phyloP scores from a whole-genome alignment of 805 yeast species.

The Metschnikowia rubicola region DNA sequence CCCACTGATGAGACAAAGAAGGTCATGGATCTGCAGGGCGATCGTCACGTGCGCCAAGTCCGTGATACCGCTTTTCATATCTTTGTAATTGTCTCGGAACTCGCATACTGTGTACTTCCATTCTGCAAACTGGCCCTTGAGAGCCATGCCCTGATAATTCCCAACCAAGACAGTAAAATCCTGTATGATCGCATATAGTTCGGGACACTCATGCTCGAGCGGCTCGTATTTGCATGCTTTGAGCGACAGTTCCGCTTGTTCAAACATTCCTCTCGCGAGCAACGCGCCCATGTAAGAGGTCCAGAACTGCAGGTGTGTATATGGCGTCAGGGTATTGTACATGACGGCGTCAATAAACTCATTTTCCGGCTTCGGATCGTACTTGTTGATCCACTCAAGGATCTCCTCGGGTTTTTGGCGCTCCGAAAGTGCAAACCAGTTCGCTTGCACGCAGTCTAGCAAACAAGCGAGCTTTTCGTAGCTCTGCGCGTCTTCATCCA shows the following conservation, averaged over 20 bases:
- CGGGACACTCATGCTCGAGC: constrained; percentile 28
- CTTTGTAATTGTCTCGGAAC: constrained; percentile 41
- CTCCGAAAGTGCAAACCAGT: constrained; percentile 39
- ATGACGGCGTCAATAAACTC: constrained; percentile 46
- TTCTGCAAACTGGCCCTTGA: constrained; percentile 39
- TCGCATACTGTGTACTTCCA: constrained; percentile 53
- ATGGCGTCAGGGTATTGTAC: constrained; percentile 44
- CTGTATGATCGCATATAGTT: constrained; percentile 34
- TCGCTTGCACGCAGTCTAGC: constrained; percentile 55
- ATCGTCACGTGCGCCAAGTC: constrained; percentile 26
- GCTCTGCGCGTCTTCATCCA: constrained; percentile 25
- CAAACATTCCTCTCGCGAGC: constrained; percentile 57
- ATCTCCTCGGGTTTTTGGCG: constrained; percentile 43
- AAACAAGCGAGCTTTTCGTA: constrained; percentile 44
- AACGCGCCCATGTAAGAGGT: constrained; percentile 53
- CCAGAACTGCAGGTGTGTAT: constrained; percentile 58
- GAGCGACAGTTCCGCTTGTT: constrained; percentile 50
- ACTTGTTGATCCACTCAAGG: constrained; percentile 63
- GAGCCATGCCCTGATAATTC: constrained; percentile 39
- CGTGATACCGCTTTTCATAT: constrained; percentile 23
- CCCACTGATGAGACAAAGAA: constrained; percentile 46
- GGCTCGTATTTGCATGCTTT: constrained; percentile 41
- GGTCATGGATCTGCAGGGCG: constrained; percentile 36
- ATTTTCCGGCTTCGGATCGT: constrained; percentile 63
- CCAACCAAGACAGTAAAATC: constrained; percentile 40